Evolutionary conservation across 148 eudicot genomes (phyloP), one percentile per base, ranked within the genome.

Genomic region (Fagopyrum tataricum): DNA sequence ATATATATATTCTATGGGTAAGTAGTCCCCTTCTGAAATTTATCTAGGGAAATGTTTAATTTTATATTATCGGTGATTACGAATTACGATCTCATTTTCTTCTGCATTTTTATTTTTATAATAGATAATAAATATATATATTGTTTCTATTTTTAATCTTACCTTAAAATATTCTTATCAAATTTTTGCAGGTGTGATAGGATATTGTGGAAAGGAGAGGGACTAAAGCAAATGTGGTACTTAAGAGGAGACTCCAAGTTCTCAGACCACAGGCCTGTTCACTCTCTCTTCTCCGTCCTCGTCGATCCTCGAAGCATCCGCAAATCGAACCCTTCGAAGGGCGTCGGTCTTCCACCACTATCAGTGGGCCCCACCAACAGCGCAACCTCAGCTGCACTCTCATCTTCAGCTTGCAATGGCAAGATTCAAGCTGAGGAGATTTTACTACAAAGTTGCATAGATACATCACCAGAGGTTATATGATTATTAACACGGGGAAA

Each of bases 101-200:
- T n/a, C n/a, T n/a, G n/a, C n/a, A n/a, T n/a, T n/a, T n/a, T n/a
- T n/a, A n/a, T n/a, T n/a, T n/a, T n/a, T n/a, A n/a, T n/a, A n/a
- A n/a, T n/a, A n/a, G n/a, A n/a, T n/a, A n/a, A n/a, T n/a, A n/a
- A n/a, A n/a, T n/a, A n/a, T n/a, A n/a, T n/a, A n/a, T n/a, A n/a
- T n/a, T n/a, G n/a, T n/a, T n/a, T n/a, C n/a, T n/a, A n/a, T n/a
- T n/a, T n/a, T n/a, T n/a, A n/a, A n/a, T n/a, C n/a, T n/a, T n/a
- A n/a, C n/a, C n/a, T n/a, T n/a, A n/a, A n/a, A n/a, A n/a, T n/a
- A n/a, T n/a, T n/a, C n/a, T n/a, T n/a, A n/a, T n/a, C n/a, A n/a
- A n/a, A n/a, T n/a, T n/a, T n/a, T n/a, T 31, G 71, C 74, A 89
- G 93, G 93, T 89, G 93, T 72, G 93, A 89, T 82, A 83, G 93